These are phyloP conservation scores for Sphaerobolus stellatus DNA, from an alignment of 1,284 basidiomycete genomes.

Conservation along the genomic window DNA sequence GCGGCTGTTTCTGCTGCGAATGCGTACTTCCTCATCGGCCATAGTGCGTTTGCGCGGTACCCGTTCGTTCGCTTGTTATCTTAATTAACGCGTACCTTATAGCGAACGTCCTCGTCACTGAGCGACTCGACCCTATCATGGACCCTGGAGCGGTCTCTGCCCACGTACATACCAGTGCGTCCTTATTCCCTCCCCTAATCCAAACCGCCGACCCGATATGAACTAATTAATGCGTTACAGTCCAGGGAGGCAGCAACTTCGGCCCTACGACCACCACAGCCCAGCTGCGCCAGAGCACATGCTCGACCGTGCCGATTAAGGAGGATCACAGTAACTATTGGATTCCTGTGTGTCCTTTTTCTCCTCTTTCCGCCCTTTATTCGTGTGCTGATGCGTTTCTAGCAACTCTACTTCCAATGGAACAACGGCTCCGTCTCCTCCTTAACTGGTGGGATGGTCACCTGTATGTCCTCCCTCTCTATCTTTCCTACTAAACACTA, in stretches of 20 bases:
- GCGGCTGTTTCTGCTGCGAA: not conserved
- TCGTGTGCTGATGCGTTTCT: not conserved
- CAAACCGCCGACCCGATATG: not conserved
- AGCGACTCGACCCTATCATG: constrained; percentile 42
- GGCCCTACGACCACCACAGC: constrained; percentile 34
- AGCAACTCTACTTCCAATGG: constrained; percentile 23
- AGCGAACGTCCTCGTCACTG: constrained; percentile 42
- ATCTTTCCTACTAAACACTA: not conserved
- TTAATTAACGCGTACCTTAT: constrained; percentile 1
- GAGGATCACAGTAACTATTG: constrained; percentile 48
- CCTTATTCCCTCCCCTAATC: not conserved
- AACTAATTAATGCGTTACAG: constrained; percentile 15
- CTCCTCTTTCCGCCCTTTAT: not conserved
- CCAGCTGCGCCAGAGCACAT: constrained; percentile 36
- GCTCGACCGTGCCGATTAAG: constrained; percentile 43
- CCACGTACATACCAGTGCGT: constrained; percentile 36
- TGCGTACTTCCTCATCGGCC: not conserved
- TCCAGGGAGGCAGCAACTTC: constrained; percentile 45
- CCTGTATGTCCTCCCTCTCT: not conserved
- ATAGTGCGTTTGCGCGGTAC: not conserved
- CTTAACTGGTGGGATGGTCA: constrained; percentile 11
- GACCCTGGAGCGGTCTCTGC: constrained; percentile 38
- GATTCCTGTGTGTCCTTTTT: constrained; percentile 29
- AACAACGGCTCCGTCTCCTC: constrained; percentile 27
- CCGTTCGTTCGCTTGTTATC: not conserved